These are phyloP conservation scores for Boletus speciosus DNA, from an alignment of 768 basidiomycete genomes.

Conservation along the genomic window DNA sequence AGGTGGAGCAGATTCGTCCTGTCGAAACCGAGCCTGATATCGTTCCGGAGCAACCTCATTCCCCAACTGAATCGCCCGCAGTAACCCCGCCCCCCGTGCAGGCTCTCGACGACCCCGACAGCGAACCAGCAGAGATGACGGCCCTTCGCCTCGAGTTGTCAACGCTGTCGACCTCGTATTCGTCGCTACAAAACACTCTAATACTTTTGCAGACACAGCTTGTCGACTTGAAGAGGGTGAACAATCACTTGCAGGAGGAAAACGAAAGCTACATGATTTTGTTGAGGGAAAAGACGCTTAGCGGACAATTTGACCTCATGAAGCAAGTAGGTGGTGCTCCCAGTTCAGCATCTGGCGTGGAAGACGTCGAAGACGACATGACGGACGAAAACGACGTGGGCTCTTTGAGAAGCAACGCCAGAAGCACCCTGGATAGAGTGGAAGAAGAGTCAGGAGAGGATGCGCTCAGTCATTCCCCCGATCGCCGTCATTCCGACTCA, in stretches of 20 bases:
- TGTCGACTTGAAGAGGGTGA: constrained; percentile 82
- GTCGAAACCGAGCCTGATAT: constrained; percentile 39
- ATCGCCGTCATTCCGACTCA: constrained; percentile 36
- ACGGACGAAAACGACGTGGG: constrained; percentile 46
- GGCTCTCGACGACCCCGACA: constrained; percentile 59
- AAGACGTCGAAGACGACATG: constrained; percentile 30
- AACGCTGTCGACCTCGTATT: constrained; percentile 80
- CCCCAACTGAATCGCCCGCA: constrained; percentile 22
- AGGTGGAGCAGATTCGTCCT: constrained; percentile 38
- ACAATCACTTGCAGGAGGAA: constrained; percentile 87
- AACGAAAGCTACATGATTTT: constrained; percentile 97
- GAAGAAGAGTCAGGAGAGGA: constrained; percentile 50
- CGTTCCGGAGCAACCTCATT: constrained; percentile 36
- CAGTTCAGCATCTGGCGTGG: constrained; percentile 39
- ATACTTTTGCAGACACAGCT: constrained; percentile 83
- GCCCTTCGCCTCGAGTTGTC: constrained; percentile 79
- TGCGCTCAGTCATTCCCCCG: constrained; percentile 37
- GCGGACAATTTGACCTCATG: constrained; percentile 78
- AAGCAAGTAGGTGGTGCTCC: constrained; percentile 56
- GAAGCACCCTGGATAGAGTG: constrained; percentile 60
- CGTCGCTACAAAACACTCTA: constrained; percentile 79
- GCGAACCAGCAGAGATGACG: constrained; percentile 86
- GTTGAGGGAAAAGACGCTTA: constrained; percentile 85
- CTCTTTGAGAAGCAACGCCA: constrained; percentile 54
- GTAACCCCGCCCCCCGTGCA: constrained; percentile 34